phyloP scores from a whole-genome alignment of 1,284 basidiomycete species.

The Ceratorhiza oryzae-sativae region DNA sequence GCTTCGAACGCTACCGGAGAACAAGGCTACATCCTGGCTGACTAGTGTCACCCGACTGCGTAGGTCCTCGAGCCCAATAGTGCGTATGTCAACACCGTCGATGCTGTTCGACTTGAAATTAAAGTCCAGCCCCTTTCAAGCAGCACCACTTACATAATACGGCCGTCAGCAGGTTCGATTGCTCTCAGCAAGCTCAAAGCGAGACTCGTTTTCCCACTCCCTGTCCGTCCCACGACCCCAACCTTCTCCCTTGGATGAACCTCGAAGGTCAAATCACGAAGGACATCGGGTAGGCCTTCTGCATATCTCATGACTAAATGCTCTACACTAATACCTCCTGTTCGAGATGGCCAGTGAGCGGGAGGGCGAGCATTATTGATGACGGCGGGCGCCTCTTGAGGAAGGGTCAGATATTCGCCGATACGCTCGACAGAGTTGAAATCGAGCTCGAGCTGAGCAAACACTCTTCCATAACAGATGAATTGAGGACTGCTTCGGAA shows the following conservation, averaged over 20 bases:
- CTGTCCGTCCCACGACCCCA: slow-evolving; percentile 60
- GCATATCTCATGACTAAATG: slow-evolving; percentile 77
- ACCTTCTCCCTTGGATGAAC: slow-evolving; percentile 79
- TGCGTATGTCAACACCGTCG: slow-evolving; percentile 83
- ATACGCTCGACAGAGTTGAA: slow-evolving; percentile 82
- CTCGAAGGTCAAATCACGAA: slow-evolving; percentile 72
- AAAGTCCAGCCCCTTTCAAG: not conserved
- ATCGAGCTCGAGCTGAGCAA: slow-evolving; percentile 68
- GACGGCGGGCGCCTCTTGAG: slow-evolving; percentile 79
- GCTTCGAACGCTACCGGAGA: slow-evolving; percentile 82
- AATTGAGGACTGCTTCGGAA: not conserved
- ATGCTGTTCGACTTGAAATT: slow-evolving; percentile 49
- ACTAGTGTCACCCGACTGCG: slow-evolving; percentile 73
- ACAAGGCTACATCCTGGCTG: slow-evolving; percentile 83
- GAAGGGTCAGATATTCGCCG: slow-evolving; percentile 78
- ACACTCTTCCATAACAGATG: slow-evolving; percentile 37
- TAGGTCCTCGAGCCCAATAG: slow-evolving; percentile 83
- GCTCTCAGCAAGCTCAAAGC: slow-evolving; percentile 81
- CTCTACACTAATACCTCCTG: slow-evolving; percentile 58
- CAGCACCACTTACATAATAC: slow-evolving; percentile 62
- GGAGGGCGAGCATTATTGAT: slow-evolving; percentile 64
- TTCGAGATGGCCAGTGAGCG: slow-evolving; percentile 78
- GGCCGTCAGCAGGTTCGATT: slow-evolving; percentile 75
- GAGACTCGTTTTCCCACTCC: slow-evolving; percentile 70
- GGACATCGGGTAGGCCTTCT: slow-evolving; percentile 72